Evolutionary conservation across 2,329 filamentous ascomycete species (phyloP), one percentile per base, ranked within the genome.

Genomic region (Alternaria rosae): DNA sequence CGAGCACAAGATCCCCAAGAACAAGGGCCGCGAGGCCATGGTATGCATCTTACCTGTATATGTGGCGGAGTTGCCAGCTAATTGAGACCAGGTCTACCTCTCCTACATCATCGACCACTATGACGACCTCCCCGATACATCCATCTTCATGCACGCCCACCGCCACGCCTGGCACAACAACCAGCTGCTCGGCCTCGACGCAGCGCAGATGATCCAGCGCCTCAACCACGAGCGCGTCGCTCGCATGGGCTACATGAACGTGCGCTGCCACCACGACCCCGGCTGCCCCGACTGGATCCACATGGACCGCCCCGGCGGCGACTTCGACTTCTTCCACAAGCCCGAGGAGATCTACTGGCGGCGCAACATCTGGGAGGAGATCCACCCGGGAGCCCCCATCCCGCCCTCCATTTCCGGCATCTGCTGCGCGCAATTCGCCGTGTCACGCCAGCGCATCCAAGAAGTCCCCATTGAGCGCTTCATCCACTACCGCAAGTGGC

Each of bases 81-180:
- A 68, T 32, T 7, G 7, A 23, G 8, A 35, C 42, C 58, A 79
- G 76, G 76, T 78, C 47, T 89, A 89, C 73, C 80, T 89, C 50
- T 86, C 85, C 44, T 89, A 87, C 75, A 85, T 89, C 63, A 87
- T 89, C 71, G 86, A 89, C 65, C 82, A 88, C 71, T 90, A 89
- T 74, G 79, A 88, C 44, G 76, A 83, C 12, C 81, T 89, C 3
- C 82, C 86, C 2, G 87, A 89, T 67, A 82, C 88, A 20, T 79
- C 84, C 44, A 82, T 88, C 52, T 89, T 89, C 76, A 85, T 87
- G 79, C 88, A 89, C 75, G 82, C 85, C 28, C 78, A 80, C 59
- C 82, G 82, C 65, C 78, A 75, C 45, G 83, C 85, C 32, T 89
- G 87, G 87, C 88, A 89, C 75, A 88, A 89, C 69, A 85, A 87